These are phyloP conservation scores for Leishmania braziliensis DNA, from an alignment of 208 protist species.

Conservation along the genomic window DNA sequence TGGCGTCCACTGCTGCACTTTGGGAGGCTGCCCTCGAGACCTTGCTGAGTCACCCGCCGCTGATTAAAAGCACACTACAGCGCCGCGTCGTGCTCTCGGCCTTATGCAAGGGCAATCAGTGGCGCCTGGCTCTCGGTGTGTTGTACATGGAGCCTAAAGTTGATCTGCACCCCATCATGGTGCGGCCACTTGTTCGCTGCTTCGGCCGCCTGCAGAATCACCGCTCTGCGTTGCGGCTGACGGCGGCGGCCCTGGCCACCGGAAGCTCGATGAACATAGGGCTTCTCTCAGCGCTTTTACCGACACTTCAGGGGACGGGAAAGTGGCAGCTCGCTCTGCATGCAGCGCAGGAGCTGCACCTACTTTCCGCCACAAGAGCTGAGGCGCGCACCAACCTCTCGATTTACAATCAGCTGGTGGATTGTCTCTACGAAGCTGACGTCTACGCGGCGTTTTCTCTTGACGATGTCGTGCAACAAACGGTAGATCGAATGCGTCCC, in stretches of 20 bases:
- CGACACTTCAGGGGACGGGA: slow-evolving; percentile 45
- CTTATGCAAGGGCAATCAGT: slow-evolving; percentile 44
- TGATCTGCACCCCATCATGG: slow-evolving; percentile 36
- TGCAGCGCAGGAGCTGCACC: slow-evolving; percentile 46
- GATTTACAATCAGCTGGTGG: slow-evolving; percentile 48
- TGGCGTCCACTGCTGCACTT: slow-evolving; percentile 72
- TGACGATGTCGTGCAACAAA: slow-evolving; percentile 61
- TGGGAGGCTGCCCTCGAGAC: slow-evolving; percentile 73
- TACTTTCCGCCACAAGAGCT: slow-evolving; percentile 50
- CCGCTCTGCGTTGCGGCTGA: slow-evolving; percentile 46
- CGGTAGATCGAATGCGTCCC: slow-evolving; percentile 52
- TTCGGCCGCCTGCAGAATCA: slow-evolving; percentile 44
- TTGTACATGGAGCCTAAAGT: slow-evolving; percentile 25
- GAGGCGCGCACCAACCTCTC: slow-evolving; percentile 31
- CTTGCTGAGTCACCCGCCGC: slow-evolving; percentile 34
- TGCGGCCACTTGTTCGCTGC: slow-evolving; percentile 67
- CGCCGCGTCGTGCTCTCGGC: slow-evolving; percentile 55
- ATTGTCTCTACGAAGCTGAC: slow-evolving; percentile 73
- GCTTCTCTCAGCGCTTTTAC: slow-evolving; percentile 66
- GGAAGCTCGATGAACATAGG: slow-evolving; percentile 47
- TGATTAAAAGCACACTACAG: slow-evolving; percentile 34
- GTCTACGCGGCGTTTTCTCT: slow-evolving; percentile 56
- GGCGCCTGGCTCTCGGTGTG: slow-evolving; percentile 48
- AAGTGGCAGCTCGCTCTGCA: slow-evolving; percentile 61
- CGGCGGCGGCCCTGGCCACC: slow-evolving; percentile 47